Evolutionary conservation across 2,329 filamentous ascomycete species (phyloP).

Genomic region (Geosmithia flava): DNA sequence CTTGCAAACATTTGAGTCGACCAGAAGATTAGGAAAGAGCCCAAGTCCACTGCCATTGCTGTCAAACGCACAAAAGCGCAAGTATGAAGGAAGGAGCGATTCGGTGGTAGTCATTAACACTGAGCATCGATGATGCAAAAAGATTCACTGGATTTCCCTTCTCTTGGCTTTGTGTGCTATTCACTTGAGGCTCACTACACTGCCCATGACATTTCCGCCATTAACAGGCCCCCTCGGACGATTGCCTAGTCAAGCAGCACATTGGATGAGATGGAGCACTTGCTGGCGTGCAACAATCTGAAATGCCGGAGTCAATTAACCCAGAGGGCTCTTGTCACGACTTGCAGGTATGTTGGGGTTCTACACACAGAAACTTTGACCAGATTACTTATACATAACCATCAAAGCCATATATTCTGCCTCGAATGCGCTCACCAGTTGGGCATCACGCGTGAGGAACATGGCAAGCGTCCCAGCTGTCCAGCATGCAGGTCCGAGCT

Average conservation of each 20-base stretch:
- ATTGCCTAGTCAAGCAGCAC: not conserved
- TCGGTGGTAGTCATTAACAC: too few species aligned
- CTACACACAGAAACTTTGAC: not conserved
- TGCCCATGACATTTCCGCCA: too few species aligned
- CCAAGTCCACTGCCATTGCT: too few species aligned
- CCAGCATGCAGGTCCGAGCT: slow-evolving; percentile 65
- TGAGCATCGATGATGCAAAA: too few species aligned
- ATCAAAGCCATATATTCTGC: slow-evolving; percentile 71
- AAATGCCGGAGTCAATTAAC: slow-evolving; percentile 60
- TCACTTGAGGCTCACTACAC: too few species aligned
- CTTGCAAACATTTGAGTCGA: not conserved
- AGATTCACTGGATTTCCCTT: too few species aligned
- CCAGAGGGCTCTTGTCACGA: slow-evolving; percentile 71
- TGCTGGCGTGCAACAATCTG: slow-evolving; percentile 65
- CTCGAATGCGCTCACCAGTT: slow-evolving; percentile 55
- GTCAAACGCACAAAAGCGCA: too few species aligned
- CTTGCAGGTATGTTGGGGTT: slow-evolving; percentile 53
- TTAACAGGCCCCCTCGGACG: too few species aligned
- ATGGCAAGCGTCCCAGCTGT: slow-evolving; percentile 37
- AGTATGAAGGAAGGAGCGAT: too few species aligned
- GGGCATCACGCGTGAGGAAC: slow-evolving; percentile 38
- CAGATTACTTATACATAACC: not conserved
- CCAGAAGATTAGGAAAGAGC: not conserved
- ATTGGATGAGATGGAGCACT: slow-evolving; percentile 49
- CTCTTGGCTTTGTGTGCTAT: too few species aligned